phyloP scores from a whole-genome alignment of 148 eudicot genomes.

The Camellia granthamiana region DNA sequence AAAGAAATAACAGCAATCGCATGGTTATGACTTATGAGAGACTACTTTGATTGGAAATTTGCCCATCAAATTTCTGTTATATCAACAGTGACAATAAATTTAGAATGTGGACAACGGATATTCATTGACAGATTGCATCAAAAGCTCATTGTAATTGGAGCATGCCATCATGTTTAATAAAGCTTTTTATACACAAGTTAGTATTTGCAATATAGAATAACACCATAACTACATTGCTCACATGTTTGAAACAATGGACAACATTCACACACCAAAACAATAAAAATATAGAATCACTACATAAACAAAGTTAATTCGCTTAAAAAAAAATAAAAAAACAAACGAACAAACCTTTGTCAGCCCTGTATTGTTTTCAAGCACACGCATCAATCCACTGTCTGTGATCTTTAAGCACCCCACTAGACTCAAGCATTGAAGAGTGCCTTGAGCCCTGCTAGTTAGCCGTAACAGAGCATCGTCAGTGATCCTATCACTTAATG shows the following conservation, averaged over 20 bases:
- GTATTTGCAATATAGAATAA: not conserved
- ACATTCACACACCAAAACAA: constrained; percentile 8
- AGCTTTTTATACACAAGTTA: not conserved
- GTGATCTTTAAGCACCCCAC: constrained; percentile 35
- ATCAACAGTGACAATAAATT: not conserved
- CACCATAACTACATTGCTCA: not conserved
- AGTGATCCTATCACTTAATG: constrained; percentile 27
- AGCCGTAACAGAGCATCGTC: constrained; percentile 38
- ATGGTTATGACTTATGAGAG: not conserved
- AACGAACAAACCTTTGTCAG: constrained; percentile 35
- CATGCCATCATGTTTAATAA: not conserved
- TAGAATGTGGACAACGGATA: not conserved
- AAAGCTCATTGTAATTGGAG: not conserved
- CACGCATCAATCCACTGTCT: constrained; percentile 33
- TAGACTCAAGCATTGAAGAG: constrained; percentile 38
- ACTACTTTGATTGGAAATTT: not conserved
- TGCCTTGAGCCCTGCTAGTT: constrained; percentile 46
- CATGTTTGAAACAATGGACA: not conserved
- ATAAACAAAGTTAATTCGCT: not conserved
- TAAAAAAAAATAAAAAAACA: not conserved
- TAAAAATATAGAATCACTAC: not conserved
- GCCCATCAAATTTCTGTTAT: not conserved
- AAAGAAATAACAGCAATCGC: not conserved
- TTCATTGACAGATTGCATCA: not conserved
- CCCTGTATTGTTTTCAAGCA: constrained; percentile 35